Evolutionary conservation across 768 basidiomycete genomes (phyloP).

Genomic region (Serendipita vermifera): DNA sequence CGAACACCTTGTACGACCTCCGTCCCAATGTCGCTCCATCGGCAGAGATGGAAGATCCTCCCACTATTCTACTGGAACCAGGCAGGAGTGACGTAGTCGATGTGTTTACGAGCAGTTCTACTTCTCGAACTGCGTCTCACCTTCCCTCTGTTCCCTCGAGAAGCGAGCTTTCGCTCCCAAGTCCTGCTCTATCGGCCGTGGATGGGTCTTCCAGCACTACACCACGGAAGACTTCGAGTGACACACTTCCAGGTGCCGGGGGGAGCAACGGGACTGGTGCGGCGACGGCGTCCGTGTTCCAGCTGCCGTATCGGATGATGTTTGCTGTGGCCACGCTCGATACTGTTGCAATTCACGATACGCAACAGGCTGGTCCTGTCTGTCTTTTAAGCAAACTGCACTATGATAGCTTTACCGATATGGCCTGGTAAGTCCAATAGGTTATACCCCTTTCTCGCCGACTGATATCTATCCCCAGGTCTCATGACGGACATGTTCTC

Average conservation of each 20-base stretch:
- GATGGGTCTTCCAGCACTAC: conserved; percentile 30
- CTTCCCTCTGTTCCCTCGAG: conserved; percentile 16
- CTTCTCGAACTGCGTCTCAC: conserved; percentile 5
- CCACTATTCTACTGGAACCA: conserved; percentile 52
- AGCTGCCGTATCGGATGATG: conserved; percentile 84
- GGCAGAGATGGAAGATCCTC: too few species aligned
- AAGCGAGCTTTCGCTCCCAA: conserved; percentile 24
- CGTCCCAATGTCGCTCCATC: conserved; percentile 38
- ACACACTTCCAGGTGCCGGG: conserved; percentile 51
- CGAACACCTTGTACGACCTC: conserved; percentile 86
- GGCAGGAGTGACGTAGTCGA: conserved; percentile 48
- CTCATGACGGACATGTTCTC: conserved; percentile 86
- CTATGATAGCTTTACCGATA: conserved; percentile 95
- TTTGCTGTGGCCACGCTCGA: conserved; percentile 97
- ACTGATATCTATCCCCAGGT: conserved; percentile 50
- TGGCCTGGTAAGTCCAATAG: conserved; percentile 62
- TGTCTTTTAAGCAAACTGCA: conserved; percentile 88
- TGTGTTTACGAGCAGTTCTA: conserved; percentile 37
- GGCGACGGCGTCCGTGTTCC: conserved; percentile 57
- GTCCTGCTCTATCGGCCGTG: conserved; percentile 37
- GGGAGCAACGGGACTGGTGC: conserved; percentile 20
- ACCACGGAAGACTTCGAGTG: conserved; percentile 27
- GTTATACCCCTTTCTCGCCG: background rate
- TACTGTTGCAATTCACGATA: conserved; percentile 88
- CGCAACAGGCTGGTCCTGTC: conserved; percentile 86